A percentile compares a stretch with the other conserved stretches of the same genome.
These are phyloP conservation scores for Dryas integrifolia DNA, from an alignment of 331 rosid genomes.

Conservation along the genomic window DNA sequence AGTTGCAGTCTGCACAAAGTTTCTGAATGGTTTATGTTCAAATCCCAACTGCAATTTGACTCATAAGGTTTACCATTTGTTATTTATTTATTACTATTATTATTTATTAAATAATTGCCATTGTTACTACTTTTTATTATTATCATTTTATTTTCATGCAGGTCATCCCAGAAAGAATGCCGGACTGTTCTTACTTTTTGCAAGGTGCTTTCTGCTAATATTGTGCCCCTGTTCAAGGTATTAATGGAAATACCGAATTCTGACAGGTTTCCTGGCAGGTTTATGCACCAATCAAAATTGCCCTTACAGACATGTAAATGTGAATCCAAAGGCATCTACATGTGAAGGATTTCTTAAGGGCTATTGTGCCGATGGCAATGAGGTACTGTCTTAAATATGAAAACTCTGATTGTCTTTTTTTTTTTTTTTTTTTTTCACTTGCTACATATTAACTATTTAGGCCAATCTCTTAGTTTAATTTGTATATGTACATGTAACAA, in stretches of 20 bases:
- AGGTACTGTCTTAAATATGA: constrained; percentile 52
- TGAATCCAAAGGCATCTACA: constrained; percentile 75
- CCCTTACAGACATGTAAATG: constrained; percentile 92
- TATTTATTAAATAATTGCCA: no score
- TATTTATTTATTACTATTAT: background rate
- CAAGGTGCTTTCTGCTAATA: constrained; percentile 56
- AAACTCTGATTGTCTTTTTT: background rate
- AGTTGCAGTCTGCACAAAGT: constrained; percentile 95
- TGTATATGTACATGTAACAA: background rate
- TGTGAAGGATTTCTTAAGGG: constrained; percentile 96
- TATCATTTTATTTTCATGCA: constrained; percentile 38
- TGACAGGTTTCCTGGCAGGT: constrained; percentile 68
- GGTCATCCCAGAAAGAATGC: constrained; percentile 99
- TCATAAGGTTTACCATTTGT: constrained; percentile 66
- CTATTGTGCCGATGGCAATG: constrained; percentile 84
- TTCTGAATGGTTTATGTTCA: constrained; percentile 85
- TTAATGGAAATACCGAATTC: constrained; percentile 31
- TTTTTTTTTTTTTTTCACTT: background rate
- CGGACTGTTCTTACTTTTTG: constrained; percentile 85
- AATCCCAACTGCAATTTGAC: constrained; percentile 87
- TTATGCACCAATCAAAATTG: constrained; percentile 76
- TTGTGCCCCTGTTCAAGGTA: constrained; percentile 12
- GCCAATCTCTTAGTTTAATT: background rate
- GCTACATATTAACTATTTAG: background rate
- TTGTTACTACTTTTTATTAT: no score